phyloP scores from a whole-genome alignment of 1,284 basidiomycete genomes.

The Marasmius tenuissimus region DNA sequence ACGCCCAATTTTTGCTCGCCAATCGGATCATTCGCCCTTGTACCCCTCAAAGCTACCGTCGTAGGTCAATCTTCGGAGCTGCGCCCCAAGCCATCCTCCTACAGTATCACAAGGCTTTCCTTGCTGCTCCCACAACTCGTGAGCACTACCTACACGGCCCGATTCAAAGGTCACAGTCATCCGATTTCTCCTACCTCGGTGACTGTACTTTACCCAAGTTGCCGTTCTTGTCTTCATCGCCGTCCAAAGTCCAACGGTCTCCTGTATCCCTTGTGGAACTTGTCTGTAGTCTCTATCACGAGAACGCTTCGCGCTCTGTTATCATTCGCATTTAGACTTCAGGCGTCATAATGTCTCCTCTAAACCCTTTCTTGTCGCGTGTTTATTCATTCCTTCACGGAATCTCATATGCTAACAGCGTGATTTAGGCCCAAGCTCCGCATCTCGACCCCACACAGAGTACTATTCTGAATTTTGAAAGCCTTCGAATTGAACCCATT shows the following conservation, averaged over 20 bases:
- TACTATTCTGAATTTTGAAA: too few species aligned
- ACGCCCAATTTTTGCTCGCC: slow-evolving; percentile 16
- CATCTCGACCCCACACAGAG: too few species aligned
- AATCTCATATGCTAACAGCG: too few species aligned
- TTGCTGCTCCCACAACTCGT: not conserved
- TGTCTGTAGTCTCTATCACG: not conserved
- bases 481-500: too few species aligned
- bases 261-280: not conserved
- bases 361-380: not conserved
- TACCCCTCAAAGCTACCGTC: slow-evolving; percentile 10
- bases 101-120: slow-evolving; percentile 6
- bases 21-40: slow-evolving; percentile 11
- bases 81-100: not conserved
- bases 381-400: too few species aligned
- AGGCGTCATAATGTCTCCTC: not conserved
- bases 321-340: not conserved
- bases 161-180: not conserved
- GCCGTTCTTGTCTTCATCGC: not conserved
- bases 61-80: slow-evolving; percentile 12
- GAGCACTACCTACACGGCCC: slow-evolving; percentile 1
- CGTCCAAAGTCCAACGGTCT: not conserved
- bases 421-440: too few species aligned
- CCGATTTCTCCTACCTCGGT: slow-evolving; percentile 14
- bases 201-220: not conserved
- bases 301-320: not conserved